A percentile compares a stretch with the other conserved stretches of the same genome.
These are phyloP conservation scores for Arabis hirsuta DNA, from an alignment of 345 rosid genomes.

Conservation along the genomic window DNA sequence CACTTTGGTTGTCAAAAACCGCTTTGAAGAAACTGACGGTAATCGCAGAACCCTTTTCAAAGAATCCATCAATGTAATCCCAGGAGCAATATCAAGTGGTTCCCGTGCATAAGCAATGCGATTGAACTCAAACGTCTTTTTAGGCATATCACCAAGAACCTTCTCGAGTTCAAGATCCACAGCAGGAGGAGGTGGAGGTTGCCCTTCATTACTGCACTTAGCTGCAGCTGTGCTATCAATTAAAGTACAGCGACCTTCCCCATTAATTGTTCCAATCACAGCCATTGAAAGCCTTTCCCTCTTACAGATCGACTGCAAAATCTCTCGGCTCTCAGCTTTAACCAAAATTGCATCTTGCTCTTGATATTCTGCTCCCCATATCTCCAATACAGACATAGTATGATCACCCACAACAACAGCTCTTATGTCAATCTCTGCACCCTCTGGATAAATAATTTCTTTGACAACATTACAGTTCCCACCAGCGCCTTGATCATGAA, in stretches of 20 bases:
- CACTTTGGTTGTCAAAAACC: slow-evolving; percentile 89
- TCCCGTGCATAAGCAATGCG: slow-evolving; percentile 57
- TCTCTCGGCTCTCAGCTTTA: slow-evolving; percentile 71
- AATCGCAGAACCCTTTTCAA: slow-evolving; percentile 84
- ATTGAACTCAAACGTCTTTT: slow-evolving; percentile 75
- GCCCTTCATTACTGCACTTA: slow-evolving; percentile 57
- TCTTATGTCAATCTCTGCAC: slow-evolving; percentile 83
- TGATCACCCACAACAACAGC: slow-evolving; percentile 89
- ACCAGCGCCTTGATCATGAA: slow-evolving; percentile 98
- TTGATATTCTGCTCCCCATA: slow-evolving; percentile 99
- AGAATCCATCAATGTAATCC: slow-evolving; percentile 75
- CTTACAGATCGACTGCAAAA: slow-evolving; percentile 74
- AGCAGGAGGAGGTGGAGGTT: slow-evolving; percentile 80
- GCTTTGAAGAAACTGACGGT: slow-evolving; percentile 82
- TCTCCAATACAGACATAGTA: slow-evolving; percentile 94
- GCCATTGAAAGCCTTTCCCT: slow-evolving; percentile 97
- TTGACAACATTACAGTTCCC: slow-evolving; percentile 98
- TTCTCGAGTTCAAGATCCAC: slow-evolving; percentile 93
- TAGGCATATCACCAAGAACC: slow-evolving; percentile 97
- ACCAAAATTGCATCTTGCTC: slow-evolving; percentile 98
- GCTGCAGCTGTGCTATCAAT: slow-evolving; percentile 68
- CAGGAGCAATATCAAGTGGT: slow-evolving; percentile 89
- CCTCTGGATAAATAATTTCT: slow-evolving; percentile 90
- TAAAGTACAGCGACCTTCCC: slow-evolving; percentile 75
- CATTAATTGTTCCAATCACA: slow-evolving; percentile 79